Evolutionary conservation across 129 eudicot genomes (phyloP), one percentile per base, ranked within the genome.

Genomic region (Escallonia herrerae): DNA sequence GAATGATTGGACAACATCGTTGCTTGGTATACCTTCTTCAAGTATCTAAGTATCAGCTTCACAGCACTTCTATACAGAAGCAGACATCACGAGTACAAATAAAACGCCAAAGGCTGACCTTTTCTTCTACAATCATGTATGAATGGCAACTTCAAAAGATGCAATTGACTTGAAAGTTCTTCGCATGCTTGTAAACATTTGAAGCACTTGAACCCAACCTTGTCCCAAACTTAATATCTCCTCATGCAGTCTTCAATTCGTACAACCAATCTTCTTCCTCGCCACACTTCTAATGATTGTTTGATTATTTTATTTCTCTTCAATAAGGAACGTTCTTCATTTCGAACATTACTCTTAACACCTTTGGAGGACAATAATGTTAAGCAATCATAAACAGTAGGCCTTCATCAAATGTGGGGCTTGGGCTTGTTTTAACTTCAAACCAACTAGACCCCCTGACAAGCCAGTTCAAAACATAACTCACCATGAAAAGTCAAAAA

Each of bases 381-480:
- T 76, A 79, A 49, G 81, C 80, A 75, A 75, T 79, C 59, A 68
- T 76, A 69, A 72, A 81, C 79, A 78, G 65, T 68, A 64, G 73
- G 71, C 69, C 88, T 79, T 86, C 85, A 59, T 80, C 86, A 86
- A 64, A 79, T 74, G 65, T 79, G 94, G 83, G 93, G 89, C 86
- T 80, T 80, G 82, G 89, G 74, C 86, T 83, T 77, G 95, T 82
- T 82, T 65, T 75, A 71, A 53, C 74, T 80, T 86, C 83, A 86
- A 82, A 86, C 80, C 91, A 73, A 86, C 77, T 73, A 70, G 58
- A 73, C 84, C 89, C 81, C 88, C 93, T 86, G 90, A 77, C 88
- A 82, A 85, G 70, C 91, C 91, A 85, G 68, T 83, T 81, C 76
- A 81, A 78, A 78, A 48, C 61, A 67, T 74, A 85, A 73, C 83